Evolutionary conservation across 2,329 filamentous ascomycete genomes (phyloP).

Genomic region (Trichoderma sp.): DNA sequence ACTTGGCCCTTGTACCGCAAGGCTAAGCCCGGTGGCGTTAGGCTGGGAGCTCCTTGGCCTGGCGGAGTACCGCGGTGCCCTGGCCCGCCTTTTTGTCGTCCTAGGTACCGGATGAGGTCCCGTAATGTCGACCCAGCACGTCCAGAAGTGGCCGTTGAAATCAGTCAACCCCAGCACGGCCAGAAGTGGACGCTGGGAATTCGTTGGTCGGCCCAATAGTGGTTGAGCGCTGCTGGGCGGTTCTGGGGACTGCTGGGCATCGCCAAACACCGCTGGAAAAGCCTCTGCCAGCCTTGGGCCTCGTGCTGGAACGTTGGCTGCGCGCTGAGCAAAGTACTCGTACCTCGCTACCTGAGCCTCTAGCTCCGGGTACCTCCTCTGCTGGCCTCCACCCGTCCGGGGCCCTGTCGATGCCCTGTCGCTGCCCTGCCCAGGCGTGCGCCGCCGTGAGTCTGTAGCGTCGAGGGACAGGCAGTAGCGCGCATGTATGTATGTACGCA

Average conservation of each 20-base stretch:
- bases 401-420: conserved; percentile 10
- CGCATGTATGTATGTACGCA: not conserved
- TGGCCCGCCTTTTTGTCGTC: conserved; percentile 19
- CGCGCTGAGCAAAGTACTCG: not conserved
- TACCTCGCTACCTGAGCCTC: not conserved
- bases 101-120: conserved; percentile 12
- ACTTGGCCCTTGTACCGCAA: conserved; percentile 2
- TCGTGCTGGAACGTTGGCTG: not conserved
- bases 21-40: conserved; percentile 13
- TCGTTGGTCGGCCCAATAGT: not conserved
- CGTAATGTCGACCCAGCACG: not conserved
- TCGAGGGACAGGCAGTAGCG: not conserved
- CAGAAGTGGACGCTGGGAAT: not conserved
- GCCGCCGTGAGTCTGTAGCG: conserved; percentile 4
- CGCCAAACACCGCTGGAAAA: not conserved
- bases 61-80: conserved; percentile 16
- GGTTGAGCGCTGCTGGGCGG: not conserved
- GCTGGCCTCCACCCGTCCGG: conserved; percentile 3
- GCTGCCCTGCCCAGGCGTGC: conserved; percentile 2
- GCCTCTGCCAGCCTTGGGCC: not conserved
- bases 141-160: not conserved
- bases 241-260: not conserved
- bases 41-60: conserved; percentile 17
- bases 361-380: conserved; percentile 20
- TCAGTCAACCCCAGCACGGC: not conserved